Evolutionary conservation across 768 basidiomycete species (phyloP).

Genomic region (Pleurotus eryngii): DNA sequence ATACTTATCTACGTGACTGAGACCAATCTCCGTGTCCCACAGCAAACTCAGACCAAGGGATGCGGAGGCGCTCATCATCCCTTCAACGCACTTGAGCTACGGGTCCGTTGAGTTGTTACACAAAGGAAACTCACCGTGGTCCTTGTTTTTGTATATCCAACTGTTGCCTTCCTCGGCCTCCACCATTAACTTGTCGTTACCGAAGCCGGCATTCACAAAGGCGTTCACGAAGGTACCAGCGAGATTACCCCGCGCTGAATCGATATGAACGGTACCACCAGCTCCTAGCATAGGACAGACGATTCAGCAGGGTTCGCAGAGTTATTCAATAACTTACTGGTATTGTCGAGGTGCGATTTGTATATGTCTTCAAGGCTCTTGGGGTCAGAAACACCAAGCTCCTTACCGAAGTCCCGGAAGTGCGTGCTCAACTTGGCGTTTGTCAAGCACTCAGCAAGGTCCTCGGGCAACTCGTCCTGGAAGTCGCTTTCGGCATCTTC

Average conservation of each 20-base stretch:
- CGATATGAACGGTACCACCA: constrained; percentile 70
- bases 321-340: constrained; percentile 43
- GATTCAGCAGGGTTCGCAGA: neutral
- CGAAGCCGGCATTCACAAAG: constrained; percentile 97
- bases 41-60: constrained; percentile 89
- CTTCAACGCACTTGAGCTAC: constrained; percentile 29
- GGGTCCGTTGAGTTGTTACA: no score
- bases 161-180: constrained; percentile 94
- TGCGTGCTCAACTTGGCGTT: constrained; percentile 80
- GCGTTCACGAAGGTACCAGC: constrained; percentile 98
- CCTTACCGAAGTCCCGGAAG: constrained; percentile 92
- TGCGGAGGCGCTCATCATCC: constrained; percentile 96
- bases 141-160: constrained; percentile 99
- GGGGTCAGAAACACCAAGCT: constrained; percentile 84
- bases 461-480: constrained; percentile 69
- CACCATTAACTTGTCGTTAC: constrained; percentile 98
- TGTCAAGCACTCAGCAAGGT: constrained; percentile 81
- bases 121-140: constrained; percentile 62
- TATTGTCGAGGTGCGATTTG: constrained; percentile 92
- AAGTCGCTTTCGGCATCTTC: constrained; percentile 54
- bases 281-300: constrained; percentile 39
- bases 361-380: constrained; percentile 96
- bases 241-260: constrained; percentile 91
- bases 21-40: constrained; percentile 95
- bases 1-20: constrained; percentile 95